phyloP scores from a whole-genome alignment of 129 eudicot species.

The Saposhnikovia divaricata region DNA sequence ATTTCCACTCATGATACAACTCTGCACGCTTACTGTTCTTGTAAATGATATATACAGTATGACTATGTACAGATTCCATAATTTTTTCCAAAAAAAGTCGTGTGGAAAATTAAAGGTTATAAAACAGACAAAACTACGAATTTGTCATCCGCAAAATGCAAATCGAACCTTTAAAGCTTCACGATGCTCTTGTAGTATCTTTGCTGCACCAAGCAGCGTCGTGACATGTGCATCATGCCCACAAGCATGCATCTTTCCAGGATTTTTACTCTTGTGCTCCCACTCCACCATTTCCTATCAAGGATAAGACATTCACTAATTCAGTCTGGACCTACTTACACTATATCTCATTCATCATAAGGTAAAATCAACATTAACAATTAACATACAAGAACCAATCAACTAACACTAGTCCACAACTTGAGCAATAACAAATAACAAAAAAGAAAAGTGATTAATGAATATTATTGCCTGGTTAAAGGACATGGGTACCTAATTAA shows the following conservation, averaged over 20 bases:
- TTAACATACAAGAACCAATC: not conserved
- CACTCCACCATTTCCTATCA: not conserved
- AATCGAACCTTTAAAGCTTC: not conserved
- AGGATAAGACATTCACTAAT: not conserved
- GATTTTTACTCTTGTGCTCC: not conserved
- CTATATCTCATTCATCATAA: conserved; percentile 11
- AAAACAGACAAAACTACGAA: not conserved
- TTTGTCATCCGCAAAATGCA: not conserved
- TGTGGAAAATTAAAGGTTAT: not conserved
- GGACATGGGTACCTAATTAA: too few relatives aligned
- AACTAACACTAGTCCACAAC: not conserved
- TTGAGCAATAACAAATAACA: not conserved
- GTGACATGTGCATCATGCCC: not conserved
- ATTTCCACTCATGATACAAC: not conserved
- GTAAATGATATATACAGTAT: not conserved
- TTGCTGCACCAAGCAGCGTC: not conserved
- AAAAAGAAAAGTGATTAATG: too few relatives aligned
- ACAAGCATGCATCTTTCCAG: not conserved
- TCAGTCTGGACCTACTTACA: too few relatives aligned
- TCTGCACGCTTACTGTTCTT: not conserved
- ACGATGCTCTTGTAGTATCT: not conserved
- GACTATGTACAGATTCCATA: not conserved
- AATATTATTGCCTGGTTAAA: not conserved
- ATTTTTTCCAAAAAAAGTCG: too few relatives aligned
- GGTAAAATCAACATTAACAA: not conserved